Base-by-base conservation (phyloP, 2,329 filamentous ascomycete genomes). In the Beauveria asiatica region DNA sequence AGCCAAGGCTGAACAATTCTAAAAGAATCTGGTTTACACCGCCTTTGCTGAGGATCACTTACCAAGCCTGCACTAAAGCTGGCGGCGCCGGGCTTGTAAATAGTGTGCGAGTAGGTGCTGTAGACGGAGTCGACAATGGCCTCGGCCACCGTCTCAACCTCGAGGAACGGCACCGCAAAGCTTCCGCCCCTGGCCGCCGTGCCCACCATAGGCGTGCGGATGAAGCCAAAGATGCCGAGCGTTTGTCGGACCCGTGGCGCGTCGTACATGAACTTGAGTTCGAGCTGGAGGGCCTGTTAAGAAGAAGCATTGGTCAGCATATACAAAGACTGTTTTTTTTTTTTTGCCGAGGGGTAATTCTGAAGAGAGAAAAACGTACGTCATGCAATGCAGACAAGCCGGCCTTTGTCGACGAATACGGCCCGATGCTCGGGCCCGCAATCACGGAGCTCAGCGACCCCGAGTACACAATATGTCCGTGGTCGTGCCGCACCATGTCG, bases 391-490 rank as follows among this genome's bases (percentile, higher is more conserved):
- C 67, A 5, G 63, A 64, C 7, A 72, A 51, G 0, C 69, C 72
- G 1, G 71, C 70, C 72, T 88, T 88, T 54, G 77, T 79, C 2
- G 81, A 76, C 0, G 77, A 74, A 68, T 88, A 88, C 66, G 86
- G 83, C 3, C 82, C 80, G 70, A 87, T 79, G 44, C 74, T 76
- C 1, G 83, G 78, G 0, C 80, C 77, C 5, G 79, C 73, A 0
- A 81, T 66, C 62, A 82, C 80, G 8, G 79, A 81, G 6, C 83
- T 83, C 61, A 83, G 74, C 2, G 79, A 83, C 7, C 84, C 82
- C 25, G 87, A 77, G 3, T 82, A 86, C 53, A 88, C 79, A 46
- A 88, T 73, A 73, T 86, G 85, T 6, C 86, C 85, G 69, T 88
- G 85, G 68, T 87, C 82, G 1, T 66, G 67, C 11, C 70, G 67